phyloP scores from a whole-genome alignment of 257 asterid genomes.

The Primulina eburnea region DNA sequence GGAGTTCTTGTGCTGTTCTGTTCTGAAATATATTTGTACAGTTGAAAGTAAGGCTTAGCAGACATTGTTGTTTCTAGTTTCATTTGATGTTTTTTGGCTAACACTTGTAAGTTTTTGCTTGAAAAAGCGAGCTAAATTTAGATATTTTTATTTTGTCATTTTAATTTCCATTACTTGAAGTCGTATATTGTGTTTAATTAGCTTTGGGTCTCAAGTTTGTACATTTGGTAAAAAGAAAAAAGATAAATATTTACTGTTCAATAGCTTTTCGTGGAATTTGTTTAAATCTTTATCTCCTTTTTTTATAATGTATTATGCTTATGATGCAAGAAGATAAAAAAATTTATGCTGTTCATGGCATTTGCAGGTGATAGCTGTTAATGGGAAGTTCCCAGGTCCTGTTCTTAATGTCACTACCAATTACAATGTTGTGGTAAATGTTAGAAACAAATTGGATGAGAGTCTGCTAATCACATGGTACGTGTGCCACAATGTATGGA shows the following conservation, averaged over 20 bases:
- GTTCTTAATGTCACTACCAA: slow-evolving; percentile 83
- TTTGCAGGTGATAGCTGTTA: slow-evolving; percentile 87
- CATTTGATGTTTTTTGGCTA: background rate
- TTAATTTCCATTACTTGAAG: slow-evolving; percentile 2
- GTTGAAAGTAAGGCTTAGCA: background rate
- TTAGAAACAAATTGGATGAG: slow-evolving; percentile 80
- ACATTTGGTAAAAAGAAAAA: background rate
- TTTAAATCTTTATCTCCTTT: background rate
- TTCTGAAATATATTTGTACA: background rate
- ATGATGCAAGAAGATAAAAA: background rate
- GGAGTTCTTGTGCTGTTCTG: background rate
- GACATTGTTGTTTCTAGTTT: slow-evolving; percentile 6
- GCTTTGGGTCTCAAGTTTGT: background rate
- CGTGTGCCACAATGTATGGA: background rate
- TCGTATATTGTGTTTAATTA: background rate
- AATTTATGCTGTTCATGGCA: slow-evolving; percentile 14
- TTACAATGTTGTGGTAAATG: slow-evolving; percentile 77
- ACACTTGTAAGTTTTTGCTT: background rate
- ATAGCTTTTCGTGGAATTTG: background rate
- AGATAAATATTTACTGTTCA: background rate
- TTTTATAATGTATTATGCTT: background rate
- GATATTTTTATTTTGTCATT: background rate
- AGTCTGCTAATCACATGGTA: slow-evolving; percentile 83
- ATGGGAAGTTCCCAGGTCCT: slow-evolving; percentile 82
- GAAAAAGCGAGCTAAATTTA: background rate